Evolutionary conservation across 257 asterid genomes (phyloP).

Genomic region (Lavandula angustifolia): DNA sequence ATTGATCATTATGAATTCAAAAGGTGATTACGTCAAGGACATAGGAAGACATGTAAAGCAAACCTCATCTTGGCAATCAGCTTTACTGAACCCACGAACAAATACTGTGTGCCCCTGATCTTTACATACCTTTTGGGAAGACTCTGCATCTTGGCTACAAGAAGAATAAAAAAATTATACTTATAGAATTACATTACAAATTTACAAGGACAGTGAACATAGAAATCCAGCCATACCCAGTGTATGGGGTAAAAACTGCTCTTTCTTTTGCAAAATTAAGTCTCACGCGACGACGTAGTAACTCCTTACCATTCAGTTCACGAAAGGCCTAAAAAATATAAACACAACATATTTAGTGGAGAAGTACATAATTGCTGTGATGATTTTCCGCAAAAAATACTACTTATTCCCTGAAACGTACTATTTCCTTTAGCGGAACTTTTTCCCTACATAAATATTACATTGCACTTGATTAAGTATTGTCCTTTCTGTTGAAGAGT

Average conservation of each 20-base stretch:
- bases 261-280: conserved; percentile 72
- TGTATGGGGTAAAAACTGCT: conserved; percentile 53
- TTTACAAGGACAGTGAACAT: background rate
- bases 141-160: conserved; percentile 42
- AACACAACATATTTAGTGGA: conserved; percentile 1
- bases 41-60: conserved; percentile 23
- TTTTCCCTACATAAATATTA: background rate
- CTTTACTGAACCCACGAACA: conserved; percentile 67
- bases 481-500: too few relatives aligned
- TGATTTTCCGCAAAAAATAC: background rate
- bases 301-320: conserved; percentile 63
- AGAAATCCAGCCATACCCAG: conserved; percentile 49
- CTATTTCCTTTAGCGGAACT: background rate
- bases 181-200: background rate
- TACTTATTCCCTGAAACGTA: background rate
- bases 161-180: conserved; percentile 5
- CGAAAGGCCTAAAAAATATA: conserved; percentile 52
- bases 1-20: background rate
- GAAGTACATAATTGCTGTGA: background rate
- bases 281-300: conserved; percentile 65
- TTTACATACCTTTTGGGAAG: conserved; percentile 51
- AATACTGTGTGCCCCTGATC: conserved; percentile 51
- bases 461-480: background rate
- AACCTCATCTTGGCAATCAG: conserved; percentile 55
- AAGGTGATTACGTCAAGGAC: background rate